Base-by-base conservation (phyloP, 2,329 filamentous ascomycete species). In the Colletotrichum sp. region DNA sequence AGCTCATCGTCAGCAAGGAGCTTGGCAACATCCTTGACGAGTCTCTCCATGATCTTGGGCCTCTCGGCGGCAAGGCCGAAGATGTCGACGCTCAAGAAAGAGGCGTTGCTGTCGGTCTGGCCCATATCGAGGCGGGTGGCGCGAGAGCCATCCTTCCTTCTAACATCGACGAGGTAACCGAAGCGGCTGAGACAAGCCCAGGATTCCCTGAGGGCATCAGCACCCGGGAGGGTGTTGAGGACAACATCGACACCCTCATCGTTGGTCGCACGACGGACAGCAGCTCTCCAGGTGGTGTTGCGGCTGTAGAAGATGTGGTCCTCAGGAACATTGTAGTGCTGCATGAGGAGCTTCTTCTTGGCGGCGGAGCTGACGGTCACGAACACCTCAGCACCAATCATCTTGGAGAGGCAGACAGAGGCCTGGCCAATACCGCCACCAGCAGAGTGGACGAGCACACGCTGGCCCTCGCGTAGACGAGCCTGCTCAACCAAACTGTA, bases 71-170 rank as follows among this genome's bases (percentile, higher is more conserved):
- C 83, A 6, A 91, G 78, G 1, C 85, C 81, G 48, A 87, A 84
- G 64, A 89, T 80, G 71, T 89, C 87, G 1, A 89, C 83, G 0
- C 87, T 85, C 75, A 85, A 83, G 77, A 88, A 88, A 56, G 85
- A 87, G 26, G 84, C 84, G 76, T 89, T 89, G 76, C 82, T 83
- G 48, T 88, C 86, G 62, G 88, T 86, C n/a, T 85, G 85, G n/a
- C 83, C 79, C 84, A 91, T 87, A 58, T 90, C 87, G 0, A 91
- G 80, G 2, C 85, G 81, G 3, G 82, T 84, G 69, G 85, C 87
- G 70, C 80, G 82, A 9, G 80, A 79, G n/a, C 84, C 81, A 55
- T 87, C 85, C 56, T 83, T 78, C 73, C 82, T 84, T 9, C 86
- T 84, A 36, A 89, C 83, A 70, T 90, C 87, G 6, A 90, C 78